Base-by-base conservation (phyloP, 148 eudicot genomes). In the Rheum nobile region DNA sequence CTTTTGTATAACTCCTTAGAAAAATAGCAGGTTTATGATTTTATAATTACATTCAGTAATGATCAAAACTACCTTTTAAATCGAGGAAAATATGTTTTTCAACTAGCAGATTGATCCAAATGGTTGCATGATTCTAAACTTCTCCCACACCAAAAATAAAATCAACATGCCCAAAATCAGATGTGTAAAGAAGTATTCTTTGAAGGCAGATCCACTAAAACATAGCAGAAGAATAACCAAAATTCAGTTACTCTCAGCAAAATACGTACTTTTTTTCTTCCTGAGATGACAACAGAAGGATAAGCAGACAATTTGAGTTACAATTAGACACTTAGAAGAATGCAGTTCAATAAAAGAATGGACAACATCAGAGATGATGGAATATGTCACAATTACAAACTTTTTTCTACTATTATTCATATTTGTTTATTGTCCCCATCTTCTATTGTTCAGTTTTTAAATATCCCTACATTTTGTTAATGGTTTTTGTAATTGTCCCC, bases 1-100 rank as follows among this genome's bases (percentile, higher is more conserved):
- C 37, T 82, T 54, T 22, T 74, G 57, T 67, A 83, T 43, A 75
- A 21, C 55, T 75, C 79, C 88, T 83, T 80, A 73, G 44, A 71
- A 1, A 70, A 63, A 4, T 14, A 57, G 10, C 12, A 11, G 32
- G 0, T 57, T 50, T 19, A 8, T 48, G 9, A 6, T 48, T 42
- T 46, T 17, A 13, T 17, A 46, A 21, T 50, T 4, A n/a, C 57
- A n/a, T 50, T 41, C 43, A 41, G 43, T 37, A 37, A 37, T 37
- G 39, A 37, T 16, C 13, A 44, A 44, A 10, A 10, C 17, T 44
- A 16, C 48, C 8, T 44, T 11, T 10, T 44, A 44, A 44, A 44
- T 16, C 54, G 21, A 17, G 54, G 34, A 28, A 57, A 28, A 9
- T 24, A 22, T 21, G 29, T 54, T 8, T 54, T 54, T 9, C n/a